These are phyloP conservation scores for Syzygium jambos DNA, from an alignment of 345 rosid genomes.

Conservation along the genomic window DNA sequence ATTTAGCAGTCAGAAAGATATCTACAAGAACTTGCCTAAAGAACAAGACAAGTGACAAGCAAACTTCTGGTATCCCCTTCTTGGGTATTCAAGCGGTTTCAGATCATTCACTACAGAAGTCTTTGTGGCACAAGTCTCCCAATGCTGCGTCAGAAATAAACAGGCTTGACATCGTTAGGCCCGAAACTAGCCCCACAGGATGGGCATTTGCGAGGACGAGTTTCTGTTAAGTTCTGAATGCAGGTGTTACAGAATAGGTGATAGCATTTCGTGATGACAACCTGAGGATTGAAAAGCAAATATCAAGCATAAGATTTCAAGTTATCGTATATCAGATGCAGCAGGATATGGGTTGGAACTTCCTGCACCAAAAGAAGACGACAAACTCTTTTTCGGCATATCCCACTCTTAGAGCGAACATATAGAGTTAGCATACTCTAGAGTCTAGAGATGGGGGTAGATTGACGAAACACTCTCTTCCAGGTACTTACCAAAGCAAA, in stretches of 20 bases:
- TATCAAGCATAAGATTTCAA: background rate
- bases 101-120: background rate
- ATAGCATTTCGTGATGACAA: constrained; percentile 93
- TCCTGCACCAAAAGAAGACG: background rate
- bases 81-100: background rate
- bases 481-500: background rate
- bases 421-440: background rate
- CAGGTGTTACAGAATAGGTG: constrained; percentile 91
- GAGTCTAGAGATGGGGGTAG: background rate
- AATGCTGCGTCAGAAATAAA: constrained; percentile 53
- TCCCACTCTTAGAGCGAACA: background rate
- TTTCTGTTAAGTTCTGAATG: constrained; percentile 60
- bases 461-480: background rate
- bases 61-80: background rate
- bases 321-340: background rate
- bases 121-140: background rate
- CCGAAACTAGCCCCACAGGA: constrained; percentile 80
- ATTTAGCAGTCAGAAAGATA: background rate
- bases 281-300: constrained; percentile 27
- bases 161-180: constrained; percentile 84
- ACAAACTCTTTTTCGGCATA: background rate
- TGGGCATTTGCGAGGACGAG: constrained; percentile 87
- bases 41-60: background rate
- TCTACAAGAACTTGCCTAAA: background rate
- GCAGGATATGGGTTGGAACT: background rate